Base-by-base conservation (phyloP, 73 alveolate genomes). In the Blepharisma stoltei region DNA sequence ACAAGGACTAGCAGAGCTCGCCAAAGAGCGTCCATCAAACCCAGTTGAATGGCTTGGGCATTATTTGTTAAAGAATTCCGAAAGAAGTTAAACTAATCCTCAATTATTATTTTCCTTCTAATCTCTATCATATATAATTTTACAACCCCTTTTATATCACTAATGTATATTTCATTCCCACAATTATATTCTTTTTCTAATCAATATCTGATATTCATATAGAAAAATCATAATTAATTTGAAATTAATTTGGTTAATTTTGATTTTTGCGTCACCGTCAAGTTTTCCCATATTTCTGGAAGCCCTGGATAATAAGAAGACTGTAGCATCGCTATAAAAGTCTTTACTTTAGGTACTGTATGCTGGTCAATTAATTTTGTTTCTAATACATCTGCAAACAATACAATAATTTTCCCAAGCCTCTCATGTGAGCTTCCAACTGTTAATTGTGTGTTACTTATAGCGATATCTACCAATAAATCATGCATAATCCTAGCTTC, bases 31-130 rank as follows among this genome's bases (percentile, higher is more conserved):
- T 46, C 97, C 97, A 27, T 88, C 89, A 41, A 91, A 91, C 71
- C 94, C 98, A 41, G 80, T 92, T 80, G 95, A 92, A 71, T 92
- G 89, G 81, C 89, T 92, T 18, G 98, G 95, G 25, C 84, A 92
- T 41, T 92, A 89, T 78, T 70, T 92, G 54, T 85, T 92, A 70
- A 84, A 92, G 75, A 78, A 90, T 52, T 88, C 92, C 38, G 93
- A 91, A 77, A 89, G 82, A 77, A 81, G 76, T 50, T 32, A 32
- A 32, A 32, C 41, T 32, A 32, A 32, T 3, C 41, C 41, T 32
- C 41, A 1, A 0, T 32, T 3, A 32, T 32, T 3, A 32, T 32
- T 32, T 32, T 32, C 41, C 41, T 32, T 32, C 41, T 32, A 32
- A 32, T 32, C 41, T 32, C 41, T 32, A 32, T 32, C 41, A 32